Base-by-base conservation (phyloP, 2,329 filamentous ascomycete species). In the Diplodia mutila region DNA sequence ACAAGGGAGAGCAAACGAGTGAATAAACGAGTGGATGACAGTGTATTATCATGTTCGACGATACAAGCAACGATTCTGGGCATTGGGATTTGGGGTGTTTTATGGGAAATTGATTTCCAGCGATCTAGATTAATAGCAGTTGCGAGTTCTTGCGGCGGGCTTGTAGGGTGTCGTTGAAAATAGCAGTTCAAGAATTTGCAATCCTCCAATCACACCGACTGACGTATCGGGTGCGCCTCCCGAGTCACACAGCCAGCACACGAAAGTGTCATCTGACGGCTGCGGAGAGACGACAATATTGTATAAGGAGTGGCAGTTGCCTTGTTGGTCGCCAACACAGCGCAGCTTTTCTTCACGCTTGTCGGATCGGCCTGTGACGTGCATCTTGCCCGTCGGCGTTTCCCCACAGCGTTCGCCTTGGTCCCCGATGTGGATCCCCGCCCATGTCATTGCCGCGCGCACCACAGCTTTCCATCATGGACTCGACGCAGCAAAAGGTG, bases 331-430 rank as follows among this genome's bases (percentile, higher is more conserved):
- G 37, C 37, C 55, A 46, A n/a, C 55, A 57, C 23, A 27, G 53
- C 32, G 32, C 34, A 57, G 9, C 32, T 23, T 32, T 42, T 12
- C 48, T 51, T 39, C 32, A 4, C 53, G 5, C 21, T 25, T 32
- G n/a, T 55, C 53, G 21, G 55, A 61, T 61, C 55, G 37, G 48
- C 55, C 46, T 48, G 39, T 25, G 34, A 46, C 54, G 54, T 59
- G 54, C 55, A 29, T 27, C 55, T 12, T 27, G n/a, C n/a, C n/a
- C n/a, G n/a, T n/a, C n/a, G n/a, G n/a, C n/a, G 34, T 39, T 46
- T 61, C 55, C 55, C 55, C 55, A 61, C 55, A 61, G 7, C n/a
- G 29, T 27, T 1, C 21, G 11, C 29, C 14, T 34, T 37, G 34
- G 5, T 57, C 21, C 34, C 54, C 29, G 16, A n/a, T 9, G 54